Conservation (phyloP, 345 rosid species). For the Syzygium oleosum region DNA sequence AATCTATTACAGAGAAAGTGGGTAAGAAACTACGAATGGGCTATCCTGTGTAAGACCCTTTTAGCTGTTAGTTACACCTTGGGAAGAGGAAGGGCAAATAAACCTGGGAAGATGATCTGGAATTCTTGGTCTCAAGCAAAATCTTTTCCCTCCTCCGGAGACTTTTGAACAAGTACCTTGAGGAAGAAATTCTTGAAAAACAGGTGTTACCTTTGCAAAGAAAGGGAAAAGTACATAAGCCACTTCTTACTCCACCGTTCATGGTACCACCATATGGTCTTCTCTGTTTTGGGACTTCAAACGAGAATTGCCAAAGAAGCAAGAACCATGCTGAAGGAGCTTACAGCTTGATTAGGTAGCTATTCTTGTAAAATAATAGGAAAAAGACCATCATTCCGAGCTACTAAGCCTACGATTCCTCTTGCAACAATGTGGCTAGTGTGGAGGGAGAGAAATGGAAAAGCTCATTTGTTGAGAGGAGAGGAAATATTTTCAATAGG, state of each 20-base stretch:
- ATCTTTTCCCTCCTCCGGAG: background rate
- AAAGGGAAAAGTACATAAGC: background rate
- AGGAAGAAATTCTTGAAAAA: background rate
- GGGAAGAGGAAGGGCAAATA: background rate
- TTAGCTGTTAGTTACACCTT: background rate
- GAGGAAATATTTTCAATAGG: background rate
- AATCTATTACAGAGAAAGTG: background rate
- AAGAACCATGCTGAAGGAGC: too few relatives aligned
- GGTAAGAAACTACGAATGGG: background rate
- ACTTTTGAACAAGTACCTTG: background rate
- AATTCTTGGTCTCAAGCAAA: background rate
- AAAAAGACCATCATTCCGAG: background rate
- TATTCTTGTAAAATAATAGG: background rate
- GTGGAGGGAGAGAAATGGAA: background rate
- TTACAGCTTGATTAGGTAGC: too few relatives aligned
- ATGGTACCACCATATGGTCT: background rate
- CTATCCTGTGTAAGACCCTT: background rate
- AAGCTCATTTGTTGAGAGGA: background rate
- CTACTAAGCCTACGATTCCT: background rate
- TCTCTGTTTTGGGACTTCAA: background rate
- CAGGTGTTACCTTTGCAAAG: background rate
- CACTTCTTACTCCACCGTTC: background rate
- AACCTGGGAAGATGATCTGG: background rate
- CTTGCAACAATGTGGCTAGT: background rate
- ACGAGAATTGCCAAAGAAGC: background rate